Evolutionary conservation across 352 stramenopile species (phyloP), one percentile per base, ranked within the genome.

Genomic region (Phytophthora constricta): DNA sequence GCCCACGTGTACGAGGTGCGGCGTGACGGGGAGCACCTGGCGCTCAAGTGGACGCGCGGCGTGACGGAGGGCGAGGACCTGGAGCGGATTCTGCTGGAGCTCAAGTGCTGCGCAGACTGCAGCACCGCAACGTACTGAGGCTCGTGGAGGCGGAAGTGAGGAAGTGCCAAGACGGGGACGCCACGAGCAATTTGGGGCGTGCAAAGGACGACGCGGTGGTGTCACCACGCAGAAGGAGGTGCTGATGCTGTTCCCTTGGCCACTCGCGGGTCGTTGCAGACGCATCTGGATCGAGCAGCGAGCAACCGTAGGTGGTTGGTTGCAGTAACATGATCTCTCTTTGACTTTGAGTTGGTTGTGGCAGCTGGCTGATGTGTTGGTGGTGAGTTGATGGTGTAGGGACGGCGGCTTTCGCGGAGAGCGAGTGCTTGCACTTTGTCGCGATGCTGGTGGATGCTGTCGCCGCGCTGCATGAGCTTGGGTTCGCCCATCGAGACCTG

Each of bases 401-500:
- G 22, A 31, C 25, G 25, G 19, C 68, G 11, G 68, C 74, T 5
- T 91, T 90, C 55, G 74, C 77, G 5, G 80, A 90, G 53, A 25
- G 39, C 42, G 70, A 88, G 28, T 79, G 70, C 14, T 60, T 91
- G 10, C 65, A 65, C n/a, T 68, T 92, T 53, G 89, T 94, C 49
- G 37, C 54, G 22, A 68, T 74, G 11, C 48, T 96, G 27, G 61
- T 85, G 54, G 71, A 87, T 17, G 86, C 84, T 9, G 75, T 95
- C 13, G 58, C 65, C 9, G 76, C 79, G n/a, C 67, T 94, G 37
- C 85, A 94, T 33, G 68, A 57, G 3, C 33, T 85, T 1, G 75
- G 82, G 23, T 87, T 82, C 34, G 80, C 80, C 10, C 89, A 96
- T 57, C 81, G 87, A 58, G 89, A 96, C 54, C 34, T 96, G 45